Percentiles rank a stretch among this genome's conserved stretches.
These are phyloP conservation scores for Candida succiphila DNA, from an alignment of 805 yeast genomes.

Conservation along the genomic window DNA sequence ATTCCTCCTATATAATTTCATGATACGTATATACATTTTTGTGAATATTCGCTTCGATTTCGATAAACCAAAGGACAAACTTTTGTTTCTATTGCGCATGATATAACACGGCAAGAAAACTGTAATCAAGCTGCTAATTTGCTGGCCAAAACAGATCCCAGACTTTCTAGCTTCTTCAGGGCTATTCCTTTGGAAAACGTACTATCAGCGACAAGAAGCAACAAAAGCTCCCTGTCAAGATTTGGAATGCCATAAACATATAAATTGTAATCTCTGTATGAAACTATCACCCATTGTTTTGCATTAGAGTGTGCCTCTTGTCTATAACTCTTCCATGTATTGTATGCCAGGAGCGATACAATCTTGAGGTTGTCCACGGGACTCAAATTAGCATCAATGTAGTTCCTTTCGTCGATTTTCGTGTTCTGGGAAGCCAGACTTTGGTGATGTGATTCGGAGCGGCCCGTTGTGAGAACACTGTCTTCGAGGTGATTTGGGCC, in stretches of 20 bases:
- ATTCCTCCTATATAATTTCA: no score
- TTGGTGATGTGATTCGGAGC: no score
- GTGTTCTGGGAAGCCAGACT: no score
- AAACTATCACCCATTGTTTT: slow-evolving; percentile 16
- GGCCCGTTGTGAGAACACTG: no score
- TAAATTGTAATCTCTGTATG: slow-evolving; percentile 14
- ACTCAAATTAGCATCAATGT: slow-evolving; percentile 17
- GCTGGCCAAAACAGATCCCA: slow-evolving; percentile 2
- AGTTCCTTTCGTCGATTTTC: no score
- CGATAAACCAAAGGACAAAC: no score
- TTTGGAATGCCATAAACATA: slow-evolving; percentile 10
- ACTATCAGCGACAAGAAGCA: slow-evolving; percentile 18
- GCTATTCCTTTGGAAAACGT: slow-evolving; percentile 21
- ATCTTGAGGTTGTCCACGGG: slow-evolving; percentile 23
- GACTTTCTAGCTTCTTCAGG: slow-evolving; percentile 12
- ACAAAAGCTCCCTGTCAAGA: slow-evolving; percentile 11
- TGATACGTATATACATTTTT: no score
- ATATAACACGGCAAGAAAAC: no score
- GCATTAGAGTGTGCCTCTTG: neutral
- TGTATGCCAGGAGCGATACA: slow-evolving; percentile 17
- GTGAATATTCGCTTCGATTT: no score
- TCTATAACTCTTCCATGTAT: slow-evolving; percentile 15
- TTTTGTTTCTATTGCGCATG: no score
- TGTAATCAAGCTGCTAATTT: no score
- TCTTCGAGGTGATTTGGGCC: neutral